A percentile compares a stretch with the other conserved stretches of the same genome.
Conservation (phyloP, 495 filamentous ascomycete species). For the Xylaria cubensis region DNA sequence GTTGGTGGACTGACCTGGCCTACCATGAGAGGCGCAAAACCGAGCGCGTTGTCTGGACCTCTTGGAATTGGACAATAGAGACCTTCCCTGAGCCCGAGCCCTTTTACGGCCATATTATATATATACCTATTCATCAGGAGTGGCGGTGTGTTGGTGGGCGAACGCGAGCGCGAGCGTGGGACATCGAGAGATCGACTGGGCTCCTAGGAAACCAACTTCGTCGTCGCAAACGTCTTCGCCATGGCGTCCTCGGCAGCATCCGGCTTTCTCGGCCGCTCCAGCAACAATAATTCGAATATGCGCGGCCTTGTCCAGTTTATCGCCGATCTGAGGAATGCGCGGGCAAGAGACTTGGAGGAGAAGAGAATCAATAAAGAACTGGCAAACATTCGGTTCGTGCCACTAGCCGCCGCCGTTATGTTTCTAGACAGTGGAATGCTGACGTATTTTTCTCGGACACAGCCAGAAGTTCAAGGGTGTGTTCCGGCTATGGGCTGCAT, state of each 20-base stretch:
- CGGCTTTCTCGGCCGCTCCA: slow-evolving; percentile 67
- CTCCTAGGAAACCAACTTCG: slow-evolving; percentile 10
- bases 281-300: slow-evolving; percentile 74
- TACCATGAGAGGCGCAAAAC: slow-evolving; percentile 43
- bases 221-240: slow-evolving; percentile 34
- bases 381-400: slow-evolving; percentile 86
- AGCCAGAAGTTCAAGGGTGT: slow-evolving; percentile 81
- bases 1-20: slow-evolving; percentile 40
- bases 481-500: slow-evolving; percentile 22
- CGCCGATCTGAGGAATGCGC: slow-evolving; percentile 92
- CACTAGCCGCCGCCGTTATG: slow-evolving; percentile 7
- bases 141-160: slow-evolving; percentile 19
- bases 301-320: slow-evolving; percentile 95
- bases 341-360: slow-evolving; percentile 95
- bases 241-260: slow-evolving; percentile 62
- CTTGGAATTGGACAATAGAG: slow-evolving; percentile 28
- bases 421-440: slow-evolving; percentile 29
- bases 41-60: slow-evolving; percentile 40
- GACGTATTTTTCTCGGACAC: slow-evolving; percentile 30
- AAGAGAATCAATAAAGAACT: slow-evolving; percentile 99
- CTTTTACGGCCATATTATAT: not conserved
- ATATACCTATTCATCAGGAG: slow-evolving; percentile 18
- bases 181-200: not conserved
- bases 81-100: slow-evolving; percentile 5
- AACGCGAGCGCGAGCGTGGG: slow-evolving; percentile 11